phyloP scores from a whole-genome alignment of 2,329 filamentous ascomycete genomes.

The Venturia aucupariae region DNA sequence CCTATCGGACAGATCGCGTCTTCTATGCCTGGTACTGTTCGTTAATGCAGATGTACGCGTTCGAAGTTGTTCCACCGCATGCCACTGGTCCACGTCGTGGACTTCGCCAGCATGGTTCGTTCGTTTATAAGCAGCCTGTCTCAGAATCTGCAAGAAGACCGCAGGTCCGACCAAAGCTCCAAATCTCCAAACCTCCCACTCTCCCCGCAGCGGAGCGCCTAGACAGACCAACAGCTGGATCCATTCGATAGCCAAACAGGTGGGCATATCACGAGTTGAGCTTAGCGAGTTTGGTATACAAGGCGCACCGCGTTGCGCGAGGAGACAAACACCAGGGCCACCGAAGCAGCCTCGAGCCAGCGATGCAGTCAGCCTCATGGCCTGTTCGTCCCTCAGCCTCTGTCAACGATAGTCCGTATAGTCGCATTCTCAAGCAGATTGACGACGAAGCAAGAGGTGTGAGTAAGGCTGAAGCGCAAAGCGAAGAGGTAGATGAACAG shows the following conservation, averaged over 20 bases:
- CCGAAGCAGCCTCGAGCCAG: background rate
- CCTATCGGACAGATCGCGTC: too few relatives aligned
- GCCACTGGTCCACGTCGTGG: background rate
- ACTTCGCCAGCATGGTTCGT: background rate
- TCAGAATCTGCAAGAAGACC: background rate
- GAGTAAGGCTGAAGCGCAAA: background rate
- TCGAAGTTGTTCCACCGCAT: background rate
- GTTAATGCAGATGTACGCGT: background rate
- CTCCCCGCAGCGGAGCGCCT: background rate
- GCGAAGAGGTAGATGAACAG: background rate
- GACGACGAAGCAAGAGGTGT: slow-evolving; percentile 4
- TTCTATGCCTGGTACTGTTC: too few relatives aligned
- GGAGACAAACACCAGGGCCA: background rate
- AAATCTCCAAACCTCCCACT: background rate
- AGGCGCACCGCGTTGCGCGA: background rate
- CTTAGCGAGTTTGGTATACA: background rate
- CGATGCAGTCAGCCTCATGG: background rate
- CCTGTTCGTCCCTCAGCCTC: background rate
- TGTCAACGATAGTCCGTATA: slow-evolving; percentile 10
- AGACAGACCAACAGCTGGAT: background rate
- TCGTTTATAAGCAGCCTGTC: slow-evolving; percentile 3
- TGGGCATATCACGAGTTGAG: background rate
- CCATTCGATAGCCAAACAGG: background rate
- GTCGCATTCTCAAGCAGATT: background rate
- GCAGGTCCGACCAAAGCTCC: background rate